Base-by-base conservation (phyloP, 2,329 filamentous ascomycete species). In the Fusarium compactum region DNA sequence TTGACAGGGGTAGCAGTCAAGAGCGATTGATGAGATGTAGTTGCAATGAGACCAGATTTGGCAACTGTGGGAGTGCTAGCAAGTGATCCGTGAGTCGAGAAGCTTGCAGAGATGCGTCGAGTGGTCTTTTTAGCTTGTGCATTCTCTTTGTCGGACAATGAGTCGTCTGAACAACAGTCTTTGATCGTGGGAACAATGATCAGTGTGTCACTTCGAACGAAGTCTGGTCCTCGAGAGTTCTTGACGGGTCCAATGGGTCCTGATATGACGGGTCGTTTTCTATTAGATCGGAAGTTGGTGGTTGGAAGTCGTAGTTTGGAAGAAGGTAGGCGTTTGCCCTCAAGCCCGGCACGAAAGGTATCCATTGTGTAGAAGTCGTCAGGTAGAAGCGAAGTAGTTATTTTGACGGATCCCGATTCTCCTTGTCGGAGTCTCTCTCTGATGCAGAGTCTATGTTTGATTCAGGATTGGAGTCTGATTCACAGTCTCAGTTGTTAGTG, bases 181-280 rank as follows among this genome's bases (percentile, higher is more conserved):
- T 79, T 73, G 66, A 82, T 81, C 30, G 73, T 73, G 7, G 77
- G 72, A 15, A 82, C 78, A 38, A 82, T 74, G 50, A 75, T 76
- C 22, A 82, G 72, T 22, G 59, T 75, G 10, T 80, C 75, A 60
- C 79, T 79, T 43, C 81, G 78, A 32, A 74, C 63, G 32, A 82
- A 72, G 50, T 81, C 76, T 8, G 76, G 71, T 8, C 80, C 80
- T 22, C 78, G 76, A 11, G 76, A 80, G 68, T 75, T 80, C 62
- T 77, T 80, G 67, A 82, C 72, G 11, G 81, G 80, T 1, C 81
- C 81, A 40, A 81, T 65, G 3, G 81, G 81, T 20, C 58, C 73
- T 11, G 80, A 82, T 27, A 82, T 82, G 41, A 63, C 52, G 18
- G 76, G 78, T 3, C 75, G 72, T 27, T 71, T 75, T 53, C 58